These are phyloP conservation scores for Pythium folliculosum DNA, from an alignment of 352 stramenopile genomes.

Conservation along the genomic window DNA sequence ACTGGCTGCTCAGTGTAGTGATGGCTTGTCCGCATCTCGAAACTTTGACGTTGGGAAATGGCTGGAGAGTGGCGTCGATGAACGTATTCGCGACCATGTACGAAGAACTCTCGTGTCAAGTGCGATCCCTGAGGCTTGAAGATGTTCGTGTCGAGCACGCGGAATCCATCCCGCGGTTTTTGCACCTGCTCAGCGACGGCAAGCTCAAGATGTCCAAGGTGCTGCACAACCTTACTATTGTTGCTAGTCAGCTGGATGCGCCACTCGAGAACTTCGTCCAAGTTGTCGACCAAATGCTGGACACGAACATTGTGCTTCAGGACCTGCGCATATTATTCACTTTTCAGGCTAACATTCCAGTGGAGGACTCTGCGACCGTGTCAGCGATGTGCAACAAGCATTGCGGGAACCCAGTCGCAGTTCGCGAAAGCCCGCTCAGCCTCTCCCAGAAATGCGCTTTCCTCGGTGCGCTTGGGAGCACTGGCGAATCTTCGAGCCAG, in stretches of 20 bases:
- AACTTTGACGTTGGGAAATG: not conserved
- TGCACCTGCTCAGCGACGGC: not conserved
- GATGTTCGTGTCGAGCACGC: not conserved
- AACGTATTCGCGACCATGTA: conserved; percentile 6
- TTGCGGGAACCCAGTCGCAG: not conserved
- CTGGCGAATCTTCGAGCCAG: not conserved
- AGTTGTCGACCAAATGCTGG: conserved; percentile 3
- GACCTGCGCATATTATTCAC: conserved; percentile 1
- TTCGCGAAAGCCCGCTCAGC: not conserved
- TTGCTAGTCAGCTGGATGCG: not conserved
- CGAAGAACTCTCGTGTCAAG: not conserved
- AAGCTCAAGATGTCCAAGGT: not conserved
- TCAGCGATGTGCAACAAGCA: not conserved
- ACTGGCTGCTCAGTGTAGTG: conserved; percentile 3
- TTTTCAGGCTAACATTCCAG: not conserved
- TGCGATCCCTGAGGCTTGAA: not conserved
- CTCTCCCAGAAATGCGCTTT: conserved; percentile 7
- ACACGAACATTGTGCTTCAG: conserved; percentile 4
- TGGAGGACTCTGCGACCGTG: not conserved
- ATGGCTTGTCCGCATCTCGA: conserved; percentile 1
- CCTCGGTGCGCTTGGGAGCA: not conserved
- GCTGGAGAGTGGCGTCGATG: conserved; percentile 6
- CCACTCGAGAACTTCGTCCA: conserved; percentile 1
- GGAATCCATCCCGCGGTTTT: conserved; percentile 3
- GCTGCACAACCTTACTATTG: conserved; percentile 1